Conservation (phyloP, 2,329 filamentous ascomycete genomes). For the Fusarium annulatum region DNA sequence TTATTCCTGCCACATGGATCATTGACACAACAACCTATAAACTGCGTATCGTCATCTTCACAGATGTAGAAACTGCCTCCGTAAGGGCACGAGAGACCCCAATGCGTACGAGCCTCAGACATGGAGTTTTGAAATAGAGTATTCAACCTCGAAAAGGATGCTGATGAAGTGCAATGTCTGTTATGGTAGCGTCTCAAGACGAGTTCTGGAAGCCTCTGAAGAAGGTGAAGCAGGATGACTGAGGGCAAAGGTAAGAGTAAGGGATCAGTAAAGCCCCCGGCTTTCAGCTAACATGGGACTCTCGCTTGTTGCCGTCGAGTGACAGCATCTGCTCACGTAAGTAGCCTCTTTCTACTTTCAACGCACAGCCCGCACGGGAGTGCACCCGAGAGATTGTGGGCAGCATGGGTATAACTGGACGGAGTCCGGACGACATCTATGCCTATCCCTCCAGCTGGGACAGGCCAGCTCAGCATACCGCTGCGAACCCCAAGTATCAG, state of each 20-base stretch:
- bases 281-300: slow-evolving; percentile 12
- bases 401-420: slow-evolving; percentile 28
- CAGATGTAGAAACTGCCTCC: slow-evolving; percentile 55
- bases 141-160: neutral
- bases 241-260: slow-evolving; percentile 1
- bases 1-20: slow-evolving; percentile 49
- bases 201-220: neutral
- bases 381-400: slow-evolving; percentile 1
- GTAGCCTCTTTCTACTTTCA: neutral
- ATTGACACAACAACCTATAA: slow-evolving; percentile 55
- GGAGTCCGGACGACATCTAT: neutral
- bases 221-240: neutral
- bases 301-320: slow-evolving; percentile 16
- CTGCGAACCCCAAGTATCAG: neutral
- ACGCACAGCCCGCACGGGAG: slow-evolving; percentile 9
- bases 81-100: slow-evolving; percentile 49
- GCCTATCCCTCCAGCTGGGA: neutral
- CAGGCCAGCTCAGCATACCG: neutral
- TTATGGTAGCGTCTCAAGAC: neutral
- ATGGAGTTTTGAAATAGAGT: slow-evolving; percentile 9
- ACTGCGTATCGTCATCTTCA: slow-evolving; percentile 45
- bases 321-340: neutral
- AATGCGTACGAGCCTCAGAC: slow-evolving; percentile 24
- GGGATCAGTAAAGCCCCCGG: neutral
- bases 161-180: neutral